Base-by-base conservation (phyloP, 768 basidiomycete genomes). In the Melanogaster broomeanus region DNA sequence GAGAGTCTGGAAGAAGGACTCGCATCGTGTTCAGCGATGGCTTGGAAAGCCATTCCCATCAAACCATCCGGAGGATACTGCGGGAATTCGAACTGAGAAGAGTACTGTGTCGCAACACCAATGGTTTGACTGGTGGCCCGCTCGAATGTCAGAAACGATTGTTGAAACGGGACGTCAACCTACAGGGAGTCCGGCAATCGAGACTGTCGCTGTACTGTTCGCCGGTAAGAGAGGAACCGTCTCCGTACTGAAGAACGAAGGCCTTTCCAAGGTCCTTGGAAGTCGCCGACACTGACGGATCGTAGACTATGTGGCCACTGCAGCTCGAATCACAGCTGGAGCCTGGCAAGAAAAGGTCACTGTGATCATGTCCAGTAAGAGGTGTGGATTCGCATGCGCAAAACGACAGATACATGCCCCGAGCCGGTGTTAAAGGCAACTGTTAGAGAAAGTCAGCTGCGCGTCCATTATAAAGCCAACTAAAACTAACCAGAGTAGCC, bases 1-100 rank as follows among this genome's bases (percentile, higher is more conserved):
- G 15, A 80, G 72, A 9, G 72, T 73, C 37, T 75, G 70, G 52
- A 77, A 74, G 28, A 75, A 0, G 76, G 72, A 21, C 57, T 61
- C 6, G 64, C 56, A 25, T 59, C 51, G 48, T 68, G 76, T 6
- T 49, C 62, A 2, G 74, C 71, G 44, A 76, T 63, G 30, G 69
- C 46, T 18, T 63, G 62, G 66, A 72, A 77, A 3, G 61, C 75
- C 74, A 77, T 72, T 47, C 76, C 72, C 52, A 69, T 51, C 19
- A 67, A 47, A 5, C 67, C 63, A 45, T 62, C 63, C 2, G 58
- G 10, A 11, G 46, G 42, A 37, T 49, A 58, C 2, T 31, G 15
- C 28, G 33, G 31, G 28, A 1, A 10, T 3, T 21, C 1, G 7
- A 54, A 27, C 10, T 12, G 28, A 19, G 39, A 2, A 19, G 56